These are phyloP conservation scores for Termitomyces sp. DNA, from an alignment of 768 basidiomycete species.

Conservation along the genomic window DNA sequence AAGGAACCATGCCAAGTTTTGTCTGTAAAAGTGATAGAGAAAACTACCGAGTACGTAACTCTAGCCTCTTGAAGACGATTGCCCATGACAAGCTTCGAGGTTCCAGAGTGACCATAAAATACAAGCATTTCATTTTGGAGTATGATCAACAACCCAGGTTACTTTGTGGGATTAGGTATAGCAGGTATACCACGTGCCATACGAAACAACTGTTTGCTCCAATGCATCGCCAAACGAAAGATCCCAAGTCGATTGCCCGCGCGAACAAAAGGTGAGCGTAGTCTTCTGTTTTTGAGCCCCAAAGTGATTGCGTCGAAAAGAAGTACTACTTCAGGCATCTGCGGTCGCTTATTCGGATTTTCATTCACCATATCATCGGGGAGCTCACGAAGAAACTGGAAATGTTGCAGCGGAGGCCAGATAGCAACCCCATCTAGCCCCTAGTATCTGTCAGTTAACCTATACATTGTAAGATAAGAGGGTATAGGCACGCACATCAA, in stretches of 20 bases:
- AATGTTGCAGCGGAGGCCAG: neutral
- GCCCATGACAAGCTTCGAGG: no score
- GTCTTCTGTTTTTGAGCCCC: neutral
- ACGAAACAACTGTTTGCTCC: neutral
- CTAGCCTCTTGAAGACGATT: no score
- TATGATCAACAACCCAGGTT: no score
- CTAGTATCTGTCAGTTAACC: neutral
- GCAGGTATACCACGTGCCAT: neutral
- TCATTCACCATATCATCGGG: neutral
- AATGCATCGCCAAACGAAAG: neutral
- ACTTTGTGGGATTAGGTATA: neutral
- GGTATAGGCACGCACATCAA: neutral
- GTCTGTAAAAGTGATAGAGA: no score
- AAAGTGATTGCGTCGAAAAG: neutral
- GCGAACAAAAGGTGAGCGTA: neutral
- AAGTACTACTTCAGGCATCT: neutral
- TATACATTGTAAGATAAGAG: neutral
- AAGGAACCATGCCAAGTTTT: no score
- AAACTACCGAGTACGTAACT: no score
- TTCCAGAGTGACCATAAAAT: no score
- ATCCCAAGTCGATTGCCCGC: neutral
- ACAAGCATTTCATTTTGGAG: no score
- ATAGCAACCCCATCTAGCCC: neutral
- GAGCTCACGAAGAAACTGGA: neutral
- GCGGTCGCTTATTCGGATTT: neutral